Evolutionary conservation across 2,329 filamentous ascomycete genomes (phyloP), one percentile per base, ranked within the genome.

Genomic region (Iodosphaeria phyllophila): DNA sequence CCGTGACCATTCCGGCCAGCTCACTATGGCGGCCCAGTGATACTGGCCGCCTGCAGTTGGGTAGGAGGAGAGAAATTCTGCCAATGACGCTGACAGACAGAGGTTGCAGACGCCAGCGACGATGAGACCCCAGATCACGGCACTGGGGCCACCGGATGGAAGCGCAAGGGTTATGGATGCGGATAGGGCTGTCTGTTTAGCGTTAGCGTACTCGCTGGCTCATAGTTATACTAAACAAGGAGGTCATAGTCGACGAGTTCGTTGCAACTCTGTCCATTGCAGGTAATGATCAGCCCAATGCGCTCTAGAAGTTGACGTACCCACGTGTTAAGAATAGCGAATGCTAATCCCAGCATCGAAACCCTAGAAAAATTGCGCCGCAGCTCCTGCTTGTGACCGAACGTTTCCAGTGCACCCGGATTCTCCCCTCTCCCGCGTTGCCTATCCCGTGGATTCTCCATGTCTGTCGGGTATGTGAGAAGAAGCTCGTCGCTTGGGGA

Each of bases 71-170:
- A 77, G 51, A 39, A 77, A 80, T 42, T 80, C 75, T 23, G 74
- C 73, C 15, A 80, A 54, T 4, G 69, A 75, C 6, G 68, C 61
- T 5, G 74, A 70, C 18, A 79, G 58, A 35, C 67, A 75, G 7
- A 79, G 40, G 37, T 79, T 80, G 51, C 74, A 79, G 23, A 78
- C 36, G 24, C 72, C 67, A 11, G 66, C 64, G 7, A 64, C 59
- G 4, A 65, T 41, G 15, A 74, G 47, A 3, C 76, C 77, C 76
- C 77, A 84, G 29, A 84, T 61, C 20, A 83, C 72, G 29, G 71
- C 63, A 6, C 64, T 68, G 12, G 71, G 63, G 0, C 78, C 78
- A 20, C 78, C 78, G 9, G 67, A 74, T 1, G 76, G 73, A 16
- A 84, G 52, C 12, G 56, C 56, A 8, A 60, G 42, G 9, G 43